Base-by-base conservation (phyloP, 805 yeast species). In the Saturnispora sekii region DNA sequence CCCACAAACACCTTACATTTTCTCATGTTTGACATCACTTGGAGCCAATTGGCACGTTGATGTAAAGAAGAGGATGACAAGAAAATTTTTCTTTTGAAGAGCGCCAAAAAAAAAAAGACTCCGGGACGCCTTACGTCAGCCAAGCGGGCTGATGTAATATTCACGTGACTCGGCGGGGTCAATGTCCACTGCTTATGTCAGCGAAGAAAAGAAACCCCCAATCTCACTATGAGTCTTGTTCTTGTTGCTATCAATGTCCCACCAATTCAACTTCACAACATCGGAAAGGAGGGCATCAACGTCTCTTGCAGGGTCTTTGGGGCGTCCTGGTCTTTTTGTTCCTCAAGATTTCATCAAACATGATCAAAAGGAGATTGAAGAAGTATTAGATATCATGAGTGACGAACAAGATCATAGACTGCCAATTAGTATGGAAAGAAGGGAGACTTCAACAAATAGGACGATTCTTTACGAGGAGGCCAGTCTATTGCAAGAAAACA, bases 1-100 rank as follows among this genome's bases (percentile, higher is more conserved):
- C 99, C 99, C 47, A 93, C 94, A 64, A 93, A 93, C 38, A 93
- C 86, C 65, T 93, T 90, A 61, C 96, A 87, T 79, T 89, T 88
- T 66, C 97, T 87, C 98, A 93, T 93, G 21, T 33, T 40, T 30
- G 33, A 44, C 46, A 43, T 43, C 29, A 15, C 18, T 10, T 32
- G 32, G 30, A 26, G 40, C 12, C 14, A 34, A 34, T 18, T n/a
- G 17, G 18, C 37, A 34, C 18, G 12, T 34, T 21, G 26, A 21
- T 21, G 26, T 21, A 21, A 21, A 21, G 26, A 21, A 34, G 11
- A 34, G 12, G 14, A 34, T 8, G 17, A 14, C 11, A 11, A 34
- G 16, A 34, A 34, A 34, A 18, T 34, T 32, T 32, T 10, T 11
- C 18, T 4, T 15, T 5, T n/a, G 37, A 10, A 14, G 37, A 34